Base-by-base conservation (phyloP, 2,329 filamentous ascomycete species). In the Aspergillus jensenii region DNA sequence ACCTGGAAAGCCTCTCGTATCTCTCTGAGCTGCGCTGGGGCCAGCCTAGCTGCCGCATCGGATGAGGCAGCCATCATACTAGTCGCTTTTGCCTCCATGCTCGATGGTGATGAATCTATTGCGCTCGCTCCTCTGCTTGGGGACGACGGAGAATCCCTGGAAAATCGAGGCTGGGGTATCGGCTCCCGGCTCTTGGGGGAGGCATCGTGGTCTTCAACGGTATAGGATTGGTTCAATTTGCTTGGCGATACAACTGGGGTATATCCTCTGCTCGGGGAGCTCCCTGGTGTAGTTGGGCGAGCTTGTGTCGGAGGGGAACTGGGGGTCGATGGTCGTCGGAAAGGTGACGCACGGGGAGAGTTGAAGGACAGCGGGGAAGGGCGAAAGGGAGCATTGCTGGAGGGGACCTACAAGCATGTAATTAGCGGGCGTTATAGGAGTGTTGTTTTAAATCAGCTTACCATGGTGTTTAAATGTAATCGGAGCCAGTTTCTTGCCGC, bases 1-100 rank as follows among this genome's bases (percentile, higher is more conserved):
- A 97, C 92, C 74, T 96, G 91, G 74, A 98, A 99, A 0, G 90
- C 91, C 71, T 98, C 93, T 60, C 95, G 86, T 76, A 99, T 84
- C 67, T 91, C 90, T 68, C 93, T 87, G 37, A 97, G 86, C 67
- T 97, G 91, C 3, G 90, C 82, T 2, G 91, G 87, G 39, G 93
- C 90, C 43, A 98, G 77, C 68, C 76, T 64, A 67, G 78, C 65
- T 67, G 82, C 58, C 60, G 70, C 59, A 64, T 76, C 77, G 25
- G 65, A 70, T 35, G 66, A 63, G 7, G 61, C 61, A 23, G 62
- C 59, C 55, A 62, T 63, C 44, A 68, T 63, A 9, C 62, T 66
- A 46, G 60, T 56, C 5, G 63, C 62, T 46, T 65, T 69, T 8
- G 57, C 67, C 15, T 63, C 66, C 53, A 71, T 54, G 27, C 69